Evolutionary conservation across 208 protist species (phyloP).

Genomic region (Entamoeba invadens): DNA sequence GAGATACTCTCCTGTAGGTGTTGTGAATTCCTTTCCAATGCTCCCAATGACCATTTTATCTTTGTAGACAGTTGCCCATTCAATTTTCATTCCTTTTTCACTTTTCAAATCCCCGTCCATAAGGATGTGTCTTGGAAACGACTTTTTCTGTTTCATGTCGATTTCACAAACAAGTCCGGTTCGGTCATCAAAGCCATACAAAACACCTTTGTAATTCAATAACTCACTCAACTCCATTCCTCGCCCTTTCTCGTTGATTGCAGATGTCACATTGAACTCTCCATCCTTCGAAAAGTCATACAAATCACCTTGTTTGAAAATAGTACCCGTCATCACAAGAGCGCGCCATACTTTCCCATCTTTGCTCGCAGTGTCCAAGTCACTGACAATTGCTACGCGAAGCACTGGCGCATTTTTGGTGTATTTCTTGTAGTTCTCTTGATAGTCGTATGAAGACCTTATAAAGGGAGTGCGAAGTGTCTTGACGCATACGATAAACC

Average conservation of each 20-base stretch:
- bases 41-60: constrained; percentile 33
- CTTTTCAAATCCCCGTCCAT: constrained; percentile 31
- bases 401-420: background rate
- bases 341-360: background rate
- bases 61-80: constrained; percentile 44
- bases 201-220: constrained; percentile 30
- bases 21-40: constrained; percentile 44
- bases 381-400: background rate
- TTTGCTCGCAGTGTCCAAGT: background rate
- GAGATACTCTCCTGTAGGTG: constrained; percentile 12
- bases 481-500: background rate
- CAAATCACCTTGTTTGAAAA: background rate
- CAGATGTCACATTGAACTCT: constrained; percentile 7
- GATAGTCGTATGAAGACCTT: background rate
- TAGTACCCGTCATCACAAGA: background rate
- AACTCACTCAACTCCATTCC: constrained; percentile 45
- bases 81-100: constrained; percentile 39
- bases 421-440: background rate
- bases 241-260: constrained; percentile 20
- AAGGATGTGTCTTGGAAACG: constrained; percentile 22
- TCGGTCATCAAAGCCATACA: constrained; percentile 37
- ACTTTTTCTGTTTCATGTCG: constrained; percentile 15
- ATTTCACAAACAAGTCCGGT: constrained; percentile 35
- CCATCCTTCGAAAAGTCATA: background rate
- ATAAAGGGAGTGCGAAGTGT: background rate